These are phyloP conservation scores for Chalciporus sphaerocephalus DNA, from an alignment of 768 basidiomycete species.

Conservation along the genomic window DNA sequence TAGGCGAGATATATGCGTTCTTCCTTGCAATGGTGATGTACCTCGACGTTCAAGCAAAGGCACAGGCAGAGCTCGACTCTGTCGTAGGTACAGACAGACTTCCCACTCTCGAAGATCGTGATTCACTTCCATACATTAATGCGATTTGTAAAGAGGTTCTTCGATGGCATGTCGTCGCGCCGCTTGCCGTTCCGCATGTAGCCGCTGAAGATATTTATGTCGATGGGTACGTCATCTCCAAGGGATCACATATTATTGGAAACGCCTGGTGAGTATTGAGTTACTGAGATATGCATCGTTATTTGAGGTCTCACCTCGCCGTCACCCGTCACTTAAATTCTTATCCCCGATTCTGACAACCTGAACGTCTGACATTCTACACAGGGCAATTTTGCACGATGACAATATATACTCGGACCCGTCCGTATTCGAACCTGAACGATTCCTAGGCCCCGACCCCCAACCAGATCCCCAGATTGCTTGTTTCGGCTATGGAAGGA, in stretches of 20 bases:
- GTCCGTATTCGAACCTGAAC: slow-evolving; percentile 7
- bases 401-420: slow-evolving; percentile 9
- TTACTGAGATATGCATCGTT: too few species aligned
- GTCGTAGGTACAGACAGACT: slow-evolving; percentile 12
- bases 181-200: slow-evolving; percentile 7
- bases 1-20: slow-evolving; percentile 8
- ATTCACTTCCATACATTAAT: slow-evolving; percentile 14
- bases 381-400: slow-evolving; percentile 12
- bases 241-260: slow-evolving; percentile 6
- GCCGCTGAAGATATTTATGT: slow-evolving; percentile 14
- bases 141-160: slow-evolving; percentile 17
- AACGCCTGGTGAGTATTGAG: slow-evolving; percentile 15
- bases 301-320: too few species aligned
- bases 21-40: slow-evolving; percentile 18
- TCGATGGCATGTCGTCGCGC: slow-evolving; percentile 1
- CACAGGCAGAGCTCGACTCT: slow-evolving; percentile 12
- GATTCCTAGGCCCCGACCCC: slow-evolving; percentile 6
- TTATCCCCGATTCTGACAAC: too few species aligned
- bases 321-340: too few species aligned
- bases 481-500: slow-evolving; percentile 15
- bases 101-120: slow-evolving; percentile 10
- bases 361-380: too few species aligned
- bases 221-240: slow-evolving; percentile 20
- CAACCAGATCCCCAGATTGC: slow-evolving; percentile 5
- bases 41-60: slow-evolving; percentile 5